Percentiles rank a stretch among this genome's conserved stretches.
phyloP scores from a whole-genome alignment of 352 stramenopile genomes.

The Phytopythium kandeliae region DNA sequence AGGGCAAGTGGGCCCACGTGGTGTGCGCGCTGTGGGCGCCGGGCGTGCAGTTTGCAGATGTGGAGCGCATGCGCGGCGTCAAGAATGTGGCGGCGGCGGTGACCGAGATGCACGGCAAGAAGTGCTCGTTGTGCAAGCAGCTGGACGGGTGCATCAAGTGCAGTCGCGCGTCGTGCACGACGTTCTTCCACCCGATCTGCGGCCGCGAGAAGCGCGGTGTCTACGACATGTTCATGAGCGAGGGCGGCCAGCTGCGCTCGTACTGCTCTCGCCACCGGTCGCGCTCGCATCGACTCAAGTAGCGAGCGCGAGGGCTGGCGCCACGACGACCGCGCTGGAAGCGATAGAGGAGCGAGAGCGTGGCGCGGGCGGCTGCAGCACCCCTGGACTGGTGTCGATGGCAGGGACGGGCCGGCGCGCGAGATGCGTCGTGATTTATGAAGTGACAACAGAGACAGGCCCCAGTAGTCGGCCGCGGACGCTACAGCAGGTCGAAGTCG shows the following conservation, averaged over 20 bases:
- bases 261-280: conserved; percentile 79
- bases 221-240: conserved; percentile 91
- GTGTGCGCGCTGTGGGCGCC: conserved; percentile 85
- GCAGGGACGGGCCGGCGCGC: no score
- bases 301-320: conserved; percentile 22
- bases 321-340: no score
- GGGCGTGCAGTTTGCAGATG: conserved; percentile 81
- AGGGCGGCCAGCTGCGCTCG: conserved; percentile 70
- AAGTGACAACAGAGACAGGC: conserved; percentile 4
- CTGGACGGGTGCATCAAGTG: conserved; percentile 83
- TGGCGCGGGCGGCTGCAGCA: no score
- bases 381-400: no score
- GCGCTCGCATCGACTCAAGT: conserved; percentile 6
- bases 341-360: conserved; percentile 3
- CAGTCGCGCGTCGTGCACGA: conserved; percentile 56
- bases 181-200: conserved; percentile 80
- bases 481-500: conserved; percentile 55
- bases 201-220: conserved; percentile 69
- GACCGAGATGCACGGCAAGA: conserved; percentile 50
- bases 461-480: background rate
- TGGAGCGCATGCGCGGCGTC: conserved; percentile 78
- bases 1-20: conserved; percentile 80
- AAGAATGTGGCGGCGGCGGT: conserved; percentile 69
- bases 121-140: conserved; percentile 60
- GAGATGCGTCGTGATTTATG: conserved; percentile 11